These are phyloP conservation scores for Agmasoma carcini DNA, from an alignment of 371 early-diverging fungal genomes.

Conservation along the genomic window DNA sequence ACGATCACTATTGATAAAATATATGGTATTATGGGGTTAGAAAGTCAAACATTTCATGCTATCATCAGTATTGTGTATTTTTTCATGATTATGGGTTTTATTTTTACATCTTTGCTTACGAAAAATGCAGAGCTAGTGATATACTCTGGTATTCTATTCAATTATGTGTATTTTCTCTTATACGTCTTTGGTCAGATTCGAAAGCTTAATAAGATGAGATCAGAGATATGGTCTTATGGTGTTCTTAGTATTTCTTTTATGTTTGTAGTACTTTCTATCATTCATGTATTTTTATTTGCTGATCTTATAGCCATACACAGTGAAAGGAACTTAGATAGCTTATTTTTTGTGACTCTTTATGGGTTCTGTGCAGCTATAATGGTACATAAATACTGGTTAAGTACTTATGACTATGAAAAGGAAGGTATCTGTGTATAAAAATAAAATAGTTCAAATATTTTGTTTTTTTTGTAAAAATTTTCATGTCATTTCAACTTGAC, in stretches of 20 bases:
- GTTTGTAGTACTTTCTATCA: conserved; percentile 15
- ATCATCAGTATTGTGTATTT: conserved; percentile 16
- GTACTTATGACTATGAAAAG: conserved; percentile 41
- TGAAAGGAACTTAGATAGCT: conserved; percentile 42
- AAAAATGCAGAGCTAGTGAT: conserved; percentile 9
- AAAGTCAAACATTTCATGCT: conserved; percentile 10
- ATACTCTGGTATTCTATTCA: conserved; percentile 7
- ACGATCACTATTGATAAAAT: conserved; percentile 30
- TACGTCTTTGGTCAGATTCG: conserved; percentile 30
- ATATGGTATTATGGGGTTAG: conserved; percentile 14
- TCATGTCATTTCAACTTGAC: too few species aligned
- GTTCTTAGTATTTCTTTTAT: conserved; percentile 21
- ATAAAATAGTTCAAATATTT: too few species aligned
- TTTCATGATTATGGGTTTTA: conserved; percentile 1
- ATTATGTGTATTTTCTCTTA: conserved; percentile 8
- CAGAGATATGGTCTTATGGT: conserved; percentile 49
- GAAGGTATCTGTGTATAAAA: too few species aligned
- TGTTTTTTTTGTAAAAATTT: too few species aligned
- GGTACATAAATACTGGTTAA: conserved; percentile 50
- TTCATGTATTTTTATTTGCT: conserved; percentile 22
- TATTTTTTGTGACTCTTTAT: conserved; percentile 39
- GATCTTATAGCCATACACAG: conserved; percentile 19
- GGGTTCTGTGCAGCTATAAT: conserved; percentile 38
- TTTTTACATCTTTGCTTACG: conserved; percentile 3
- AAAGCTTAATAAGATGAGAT: conserved; percentile 24